Conservation (phyloP, 2,329 filamentous ascomycete genomes). For the Cladophialophora immunda region DNA sequence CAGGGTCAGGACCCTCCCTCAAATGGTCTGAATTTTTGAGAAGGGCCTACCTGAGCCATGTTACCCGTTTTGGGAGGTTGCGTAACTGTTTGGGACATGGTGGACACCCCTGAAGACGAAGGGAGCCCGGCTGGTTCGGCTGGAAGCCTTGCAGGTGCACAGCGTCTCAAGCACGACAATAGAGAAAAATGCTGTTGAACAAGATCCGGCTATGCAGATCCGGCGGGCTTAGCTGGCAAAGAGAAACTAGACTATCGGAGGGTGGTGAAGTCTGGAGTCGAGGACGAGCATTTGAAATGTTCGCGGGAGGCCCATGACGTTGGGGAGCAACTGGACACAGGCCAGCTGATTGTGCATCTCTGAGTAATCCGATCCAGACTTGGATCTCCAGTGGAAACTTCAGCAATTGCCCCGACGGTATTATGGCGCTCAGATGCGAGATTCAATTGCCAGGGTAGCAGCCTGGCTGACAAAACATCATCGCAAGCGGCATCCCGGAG, state of each 20-base stretch:
- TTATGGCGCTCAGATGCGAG: not conserved
- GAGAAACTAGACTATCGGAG: not conserved
- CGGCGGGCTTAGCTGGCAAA: not conserved
- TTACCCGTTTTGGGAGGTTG: constrained; percentile 24
- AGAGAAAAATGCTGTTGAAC: not conserved
- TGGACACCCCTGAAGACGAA: not conserved
- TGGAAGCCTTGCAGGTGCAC: not conserved
- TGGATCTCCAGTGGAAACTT: not conserved
- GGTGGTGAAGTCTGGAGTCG: not conserved
- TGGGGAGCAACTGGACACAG: not conserved
- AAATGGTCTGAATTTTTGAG: not conserved
- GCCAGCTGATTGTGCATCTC: not conserved
- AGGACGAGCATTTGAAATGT: constrained; percentile 4
- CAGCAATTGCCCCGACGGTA: constrained; percentile 4
- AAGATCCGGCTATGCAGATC: not conserved
- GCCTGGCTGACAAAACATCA: constrained; percentile 8
- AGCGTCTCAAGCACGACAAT: not conserved
- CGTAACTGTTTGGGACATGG: constrained; percentile 14
- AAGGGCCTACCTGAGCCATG: constrained; percentile 25
- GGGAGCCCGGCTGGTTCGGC: not conserved
- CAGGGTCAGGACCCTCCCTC: not conserved
- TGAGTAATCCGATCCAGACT: not conserved
- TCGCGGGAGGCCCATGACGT: not conserved
- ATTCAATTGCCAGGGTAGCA: not conserved
- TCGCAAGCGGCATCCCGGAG: not conserved